Base-by-base conservation (phyloP, 148 eudicot species). In the Amaranthus hypochondriacus region DNA sequence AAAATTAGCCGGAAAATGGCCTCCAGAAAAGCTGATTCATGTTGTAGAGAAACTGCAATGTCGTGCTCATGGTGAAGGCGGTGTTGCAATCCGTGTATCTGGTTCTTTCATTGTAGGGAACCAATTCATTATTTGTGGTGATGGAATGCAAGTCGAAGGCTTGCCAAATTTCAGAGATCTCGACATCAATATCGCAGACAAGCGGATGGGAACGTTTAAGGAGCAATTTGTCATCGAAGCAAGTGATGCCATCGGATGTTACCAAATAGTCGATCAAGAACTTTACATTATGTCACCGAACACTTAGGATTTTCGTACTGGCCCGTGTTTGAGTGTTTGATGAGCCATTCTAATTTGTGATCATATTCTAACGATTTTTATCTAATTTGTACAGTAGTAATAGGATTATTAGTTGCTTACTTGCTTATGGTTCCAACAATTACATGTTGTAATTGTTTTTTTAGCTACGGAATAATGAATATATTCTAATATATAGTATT, bases 21-120 rank as follows among this genome's bases (percentile, higher is more conserved):
- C 98, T 59, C 88, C 93, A 6, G 93, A 91, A 77, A 88, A 87
- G 85, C 91, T 94, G 14, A 90, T 94, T 51, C 98, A 94, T 53
- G 89, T 94, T 50, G 98, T 91, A 48, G 97, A 94, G 84, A 94
- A 91, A 72, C 81, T 94, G 63, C 96, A 89, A 63, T 94, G 98
- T 64, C 97, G 93, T 56, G 86, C 91, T 76, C 86, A 94, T 73
- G 93, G 91, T 74, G 67, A 78, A 77, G 88, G 87, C 28, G 96
- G 97, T 18, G 78, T 94, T 55, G 96, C 96, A 71, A 86, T 94
- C 14, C 95, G 97, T 70, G 96, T 85, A 21, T 88, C 89, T 0
- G 98, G 98, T 14, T 91, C 98, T 6, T 89, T 91, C 64, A 88
- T 91, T 46, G 79, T 89, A 39, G 98, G 97, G 21, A 91, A 89